Conservation (phyloP, 2,329 filamentous ascomycete species). For the Xylariaceae sp. region DNA sequence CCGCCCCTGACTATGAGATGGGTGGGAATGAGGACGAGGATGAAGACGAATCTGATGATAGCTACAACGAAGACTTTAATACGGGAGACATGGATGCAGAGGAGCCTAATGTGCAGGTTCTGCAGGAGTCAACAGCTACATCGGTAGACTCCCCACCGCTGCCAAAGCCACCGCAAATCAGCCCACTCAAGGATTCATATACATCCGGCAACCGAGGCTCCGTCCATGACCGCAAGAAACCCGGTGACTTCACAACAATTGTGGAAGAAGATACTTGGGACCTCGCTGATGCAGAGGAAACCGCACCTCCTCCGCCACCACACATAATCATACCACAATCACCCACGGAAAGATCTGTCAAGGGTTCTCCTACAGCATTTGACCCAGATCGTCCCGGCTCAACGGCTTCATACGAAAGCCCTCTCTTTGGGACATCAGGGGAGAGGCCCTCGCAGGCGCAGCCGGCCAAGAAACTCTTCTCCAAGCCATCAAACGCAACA, state of each 20-base stretch:
- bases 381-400: slow-evolving; percentile 4
- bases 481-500: slow-evolving; percentile 16
- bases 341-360: slow-evolving; percentile 1
- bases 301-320: slow-evolving; percentile 24
- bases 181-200: slow-evolving; percentile 48
- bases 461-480: slow-evolving; percentile 26
- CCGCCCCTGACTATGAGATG: slow-evolving; percentile 29
- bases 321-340: slow-evolving; percentile 11
- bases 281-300: slow-evolving; percentile 29
- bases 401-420: slow-evolving; percentile 26
- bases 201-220: slow-evolving; percentile 44
- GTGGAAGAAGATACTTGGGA: slow-evolving; percentile 45
- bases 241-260: slow-evolving; percentile 41
- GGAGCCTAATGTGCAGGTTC: slow-evolving; percentile 28
- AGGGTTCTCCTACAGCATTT: neutral
- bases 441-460: slow-evolving; percentile 25
- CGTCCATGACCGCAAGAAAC: slow-evolving; percentile 26
- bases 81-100: slow-evolving; percentile 22
- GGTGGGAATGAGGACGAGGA: slow-evolving; percentile 24
- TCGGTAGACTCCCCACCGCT: slow-evolving; percentile 40
- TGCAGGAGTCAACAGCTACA: slow-evolving; percentile 25
- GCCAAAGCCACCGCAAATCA: slow-evolving; percentile 42
- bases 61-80: slow-evolving; percentile 23
- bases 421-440: slow-evolving; percentile 28
- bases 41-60: slow-evolving; percentile 28